Evolutionary conservation across 2,329 filamentous ascomycete species (phyloP).

Genomic region (Rhynchosporium agropyri): DNA sequence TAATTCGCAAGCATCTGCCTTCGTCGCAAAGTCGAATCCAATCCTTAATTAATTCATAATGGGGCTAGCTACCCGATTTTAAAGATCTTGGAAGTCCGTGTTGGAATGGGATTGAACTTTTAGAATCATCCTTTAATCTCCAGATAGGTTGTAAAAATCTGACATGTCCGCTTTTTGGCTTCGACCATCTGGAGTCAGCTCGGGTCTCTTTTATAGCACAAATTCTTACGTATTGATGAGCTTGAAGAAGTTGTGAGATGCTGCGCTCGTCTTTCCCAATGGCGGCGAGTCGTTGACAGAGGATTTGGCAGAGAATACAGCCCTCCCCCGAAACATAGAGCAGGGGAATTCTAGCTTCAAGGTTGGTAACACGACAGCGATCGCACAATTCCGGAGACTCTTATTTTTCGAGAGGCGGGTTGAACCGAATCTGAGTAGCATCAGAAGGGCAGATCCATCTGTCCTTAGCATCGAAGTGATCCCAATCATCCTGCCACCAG

Average conservation of each 20-base stretch:
- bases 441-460: too few relatives aligned
- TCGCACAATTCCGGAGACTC: neutral
- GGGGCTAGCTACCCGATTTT: too few relatives aligned
- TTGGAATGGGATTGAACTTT: neutral
- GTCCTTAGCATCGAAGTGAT: too few relatives aligned
- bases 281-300: neutral
- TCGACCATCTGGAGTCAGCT: too few relatives aligned
- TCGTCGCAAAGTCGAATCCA: neutral
- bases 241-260: neutral
- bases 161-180: too few relatives aligned
- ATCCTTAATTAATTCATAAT: too few relatives aligned
- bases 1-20: neutral
- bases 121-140: neutral
- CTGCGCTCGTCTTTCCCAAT: neutral
- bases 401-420: too few relatives aligned
- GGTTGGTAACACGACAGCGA: neutral
- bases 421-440: too few relatives aligned
- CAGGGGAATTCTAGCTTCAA: neutral
- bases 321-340: neutral
- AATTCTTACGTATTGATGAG: slow-evolving; percentile 3
- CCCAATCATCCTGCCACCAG: too few relatives aligned
- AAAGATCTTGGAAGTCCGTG: neutral
- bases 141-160: neutral
- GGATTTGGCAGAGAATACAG: slow-evolving; percentile 1
- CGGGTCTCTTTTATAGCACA: neutral